Percentiles rank a stretch among this genome's conserved stretches.
Evolutionary conservation across 2,329 filamentous ascomycete species (phyloP).

Genomic region (Aspergillus melleus): DNA sequence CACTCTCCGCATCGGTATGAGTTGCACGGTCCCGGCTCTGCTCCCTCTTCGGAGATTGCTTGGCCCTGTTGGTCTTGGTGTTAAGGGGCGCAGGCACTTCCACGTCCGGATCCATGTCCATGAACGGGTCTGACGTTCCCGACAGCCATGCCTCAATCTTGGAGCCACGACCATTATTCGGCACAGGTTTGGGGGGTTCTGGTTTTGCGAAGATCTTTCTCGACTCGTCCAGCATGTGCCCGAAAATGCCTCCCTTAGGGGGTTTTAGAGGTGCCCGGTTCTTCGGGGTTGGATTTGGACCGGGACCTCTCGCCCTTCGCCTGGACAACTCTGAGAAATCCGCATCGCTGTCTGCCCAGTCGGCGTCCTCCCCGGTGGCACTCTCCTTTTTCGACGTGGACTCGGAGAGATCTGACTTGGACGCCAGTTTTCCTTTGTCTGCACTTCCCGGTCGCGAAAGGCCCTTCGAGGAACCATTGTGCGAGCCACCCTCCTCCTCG

Average conservation of each 20-base stretch:
- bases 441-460: conserved; percentile 23
- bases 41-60: conserved; percentile 27
- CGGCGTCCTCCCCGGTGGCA: conserved; percentile 31
- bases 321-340: conserved; percentile 42
- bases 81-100: conserved; percentile 44
- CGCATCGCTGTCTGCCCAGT: conserved; percentile 40
- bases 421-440: conserved; percentile 24
- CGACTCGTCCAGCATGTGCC: conserved; percentile 46
- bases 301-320: conserved; percentile 33
- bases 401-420: conserved; percentile 24
- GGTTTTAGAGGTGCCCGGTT: conserved; percentile 26
- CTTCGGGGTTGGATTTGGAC: conserved; percentile 16
- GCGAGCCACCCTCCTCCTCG: conserved; percentile 18
- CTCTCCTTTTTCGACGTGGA: conserved; percentile 27
- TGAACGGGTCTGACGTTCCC: conserved; percentile 56
- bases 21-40: conserved; percentile 18
- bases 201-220: conserved; percentile 47
- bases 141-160: conserved; percentile 65
- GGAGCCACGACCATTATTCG: conserved; percentile 40
- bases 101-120: conserved; percentile 41
- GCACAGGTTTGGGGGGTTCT: conserved; percentile 40
- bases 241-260: conserved; percentile 44
- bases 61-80: conserved; percentile 40
- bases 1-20: conserved; percentile 26
- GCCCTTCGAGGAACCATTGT: conserved; percentile 20